Conservation (phyloP, 192 early-diverging fungal species). For the Rhizoclosmatium sp. region DNA sequence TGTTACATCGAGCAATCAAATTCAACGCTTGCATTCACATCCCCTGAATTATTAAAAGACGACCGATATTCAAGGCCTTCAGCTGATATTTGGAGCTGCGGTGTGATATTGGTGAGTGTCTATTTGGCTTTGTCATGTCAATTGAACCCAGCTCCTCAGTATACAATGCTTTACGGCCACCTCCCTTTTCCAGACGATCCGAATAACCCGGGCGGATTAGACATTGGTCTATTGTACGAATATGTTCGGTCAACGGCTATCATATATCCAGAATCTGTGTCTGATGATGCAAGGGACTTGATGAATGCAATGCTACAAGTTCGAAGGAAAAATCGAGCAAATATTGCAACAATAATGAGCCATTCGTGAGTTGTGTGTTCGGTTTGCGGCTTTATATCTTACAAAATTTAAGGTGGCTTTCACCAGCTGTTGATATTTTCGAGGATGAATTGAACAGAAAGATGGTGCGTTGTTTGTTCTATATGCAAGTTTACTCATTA, state of each 20-base stretch:
- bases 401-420: not conserved
- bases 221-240: slow-evolving; percentile 63
- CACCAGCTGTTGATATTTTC: not conserved
- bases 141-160: slow-evolving; percentile 22
- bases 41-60: not conserved
- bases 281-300: slow-evolving; percentile 27
- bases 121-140: too few relatives aligned
- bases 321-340: slow-evolving; percentile 36
- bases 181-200: slow-evolving; percentile 69
- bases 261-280: slow-evolving; percentile 58
- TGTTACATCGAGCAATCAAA: not conserved
- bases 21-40: not conserved
- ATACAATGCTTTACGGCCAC: slow-evolving; percentile 66
- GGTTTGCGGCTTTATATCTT: not conserved
- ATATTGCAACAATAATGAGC: not conserved
- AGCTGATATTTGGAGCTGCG: slow-evolving; percentile 49
- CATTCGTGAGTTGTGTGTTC: not conserved
- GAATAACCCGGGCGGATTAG: slow-evolving; percentile 59
- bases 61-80: slow-evolving; percentile 15
- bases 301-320: slow-evolving; percentile 35
- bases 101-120: slow-evolving; percentile 27
- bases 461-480: not conserved
- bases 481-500: too few relatives aligned
- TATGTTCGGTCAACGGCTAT: slow-evolving; percentile 63
- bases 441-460: not conserved